Conservation (phyloP, 2,329 filamentous ascomycete genomes). For the Fusarium brachygibbosum region DNA sequence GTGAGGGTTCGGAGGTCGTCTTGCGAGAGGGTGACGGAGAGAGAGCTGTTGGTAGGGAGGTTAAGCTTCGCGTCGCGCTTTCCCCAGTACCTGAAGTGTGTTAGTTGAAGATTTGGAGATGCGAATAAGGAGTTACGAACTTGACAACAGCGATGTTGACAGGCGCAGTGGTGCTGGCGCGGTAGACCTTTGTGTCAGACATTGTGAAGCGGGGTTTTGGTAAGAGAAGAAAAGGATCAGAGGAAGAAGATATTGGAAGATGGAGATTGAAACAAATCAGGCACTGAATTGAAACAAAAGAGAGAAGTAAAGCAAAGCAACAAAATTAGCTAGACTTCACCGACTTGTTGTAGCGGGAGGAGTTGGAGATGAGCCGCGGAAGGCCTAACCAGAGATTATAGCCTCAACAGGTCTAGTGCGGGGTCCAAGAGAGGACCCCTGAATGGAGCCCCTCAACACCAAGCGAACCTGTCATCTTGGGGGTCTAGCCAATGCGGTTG, state of each 20-base stretch:
- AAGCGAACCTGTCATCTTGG: slow-evolving; percentile 9
- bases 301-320: slow-evolving; percentile 14
- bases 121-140: slow-evolving; percentile 59
- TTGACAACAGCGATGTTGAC: slow-evolving; percentile 99
- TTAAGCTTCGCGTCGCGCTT: slow-evolving; percentile 95
- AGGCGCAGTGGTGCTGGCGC: slow-evolving; percentile 94
- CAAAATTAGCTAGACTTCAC: slow-evolving; percentile 37
- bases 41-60: slow-evolving; percentile 96
- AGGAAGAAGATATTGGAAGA: not conserved
- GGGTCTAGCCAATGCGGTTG: slow-evolving; percentile 15
- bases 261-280: not conserved
- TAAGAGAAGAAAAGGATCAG: not conserved
- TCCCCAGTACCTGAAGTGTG: slow-evolving; percentile 80
- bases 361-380: slow-evolving; percentile 46
- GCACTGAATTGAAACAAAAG: slow-evolving; percentile 15
- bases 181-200: slow-evolving; percentile 75
- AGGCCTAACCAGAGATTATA: slow-evolving; percentile 29
- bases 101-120: slow-evolving; percentile 6
- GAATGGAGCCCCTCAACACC: slow-evolving; percentile 42
- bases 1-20: slow-evolving; percentile 94
- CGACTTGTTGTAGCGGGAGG: slow-evolving; percentile 49
- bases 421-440: slow-evolving; percentile 46
- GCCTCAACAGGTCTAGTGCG: slow-evolving; percentile 47
- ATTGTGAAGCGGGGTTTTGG: slow-evolving; percentile 51
- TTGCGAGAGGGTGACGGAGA: slow-evolving; percentile 96